phyloP scores from a whole-genome alignment of 257 asterid species.

The Ilex aquifolium region DNA sequence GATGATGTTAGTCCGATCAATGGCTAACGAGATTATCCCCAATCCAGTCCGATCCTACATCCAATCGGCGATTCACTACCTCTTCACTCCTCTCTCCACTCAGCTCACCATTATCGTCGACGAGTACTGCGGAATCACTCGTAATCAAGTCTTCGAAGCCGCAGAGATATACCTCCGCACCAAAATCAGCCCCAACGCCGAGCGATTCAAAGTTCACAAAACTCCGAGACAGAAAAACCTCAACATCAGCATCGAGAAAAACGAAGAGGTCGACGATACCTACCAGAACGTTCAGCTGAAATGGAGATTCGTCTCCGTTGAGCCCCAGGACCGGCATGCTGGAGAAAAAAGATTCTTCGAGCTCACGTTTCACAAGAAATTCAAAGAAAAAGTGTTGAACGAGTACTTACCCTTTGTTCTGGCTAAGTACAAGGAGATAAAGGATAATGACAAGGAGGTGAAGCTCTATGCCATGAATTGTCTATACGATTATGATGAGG shows the following conservation, averaged over 20 bases:
- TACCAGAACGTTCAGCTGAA: neutral
- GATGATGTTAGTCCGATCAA: slow-evolving; percentile 61
- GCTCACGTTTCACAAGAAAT: neutral
- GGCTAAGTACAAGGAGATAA: neutral
- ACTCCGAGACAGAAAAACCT: slow-evolving; percentile 41
- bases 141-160: slow-evolving; percentile 62
- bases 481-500: too few relatives aligned
- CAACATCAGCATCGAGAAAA: neutral
- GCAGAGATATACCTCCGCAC: slow-evolving; percentile 65
- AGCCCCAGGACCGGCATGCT: neutral
- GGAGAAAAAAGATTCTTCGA: neutral
- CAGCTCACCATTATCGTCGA: slow-evolving; percentile 56
- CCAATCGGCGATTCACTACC: slow-evolving; percentile 19
- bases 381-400: neutral
- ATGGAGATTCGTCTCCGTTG: neutral
- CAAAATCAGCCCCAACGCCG: slow-evolving; percentile 42
- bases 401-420: neutral
- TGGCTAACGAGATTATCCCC: slow-evolving; percentile 56
- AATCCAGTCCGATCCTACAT: slow-evolving; percentile 26
- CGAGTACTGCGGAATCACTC: slow-evolving; percentile 49
- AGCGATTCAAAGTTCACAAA: slow-evolving; percentile 45
- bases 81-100: slow-evolving; percentile 22
- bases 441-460: neutral
- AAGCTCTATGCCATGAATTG: neutral
- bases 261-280: neutral